Evolutionary conservation across 345 rosid genomes (phyloP).

Genomic region (Salix dunnii): DNA sequence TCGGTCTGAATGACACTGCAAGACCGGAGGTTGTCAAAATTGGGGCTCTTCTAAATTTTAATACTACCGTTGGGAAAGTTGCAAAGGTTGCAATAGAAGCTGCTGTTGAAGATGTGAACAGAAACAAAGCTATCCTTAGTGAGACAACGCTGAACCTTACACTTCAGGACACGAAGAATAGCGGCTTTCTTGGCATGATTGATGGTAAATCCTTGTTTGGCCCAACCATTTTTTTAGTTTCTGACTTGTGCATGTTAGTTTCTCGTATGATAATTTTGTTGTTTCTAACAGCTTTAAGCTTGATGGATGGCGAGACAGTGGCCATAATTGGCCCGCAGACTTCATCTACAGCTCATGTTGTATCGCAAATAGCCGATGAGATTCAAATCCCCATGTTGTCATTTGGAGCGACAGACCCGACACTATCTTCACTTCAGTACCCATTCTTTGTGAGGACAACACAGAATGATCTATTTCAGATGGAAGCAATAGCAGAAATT

Average conservation of each 20-base stretch:
- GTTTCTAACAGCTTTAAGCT: neutral
- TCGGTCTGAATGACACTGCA: too few relatives aligned
- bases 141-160: slow-evolving; percentile 41
- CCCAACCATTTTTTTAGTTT: too few relatives aligned
- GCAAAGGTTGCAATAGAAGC: slow-evolving; percentile 60
- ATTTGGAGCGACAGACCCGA: slow-evolving; percentile 19
- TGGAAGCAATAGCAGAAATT: slow-evolving; percentile 15
- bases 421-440: slow-evolving; percentile 14
- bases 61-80: slow-evolving; percentile 64
- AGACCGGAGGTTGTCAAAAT: slow-evolving; percentile 46
- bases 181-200: slow-evolving; percentile 55
- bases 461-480: slow-evolving; percentile 14
- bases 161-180: slow-evolving; percentile 45
- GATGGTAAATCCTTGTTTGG: slow-evolving; percentile 34
- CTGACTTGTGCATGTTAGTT: too few relatives aligned
- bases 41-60: slow-evolving; percentile 56
- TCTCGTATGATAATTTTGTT: too few relatives aligned
- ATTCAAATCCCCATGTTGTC: slow-evolving; percentile 21
- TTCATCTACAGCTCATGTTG: slow-evolving; percentile 15
- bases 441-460: slow-evolving; percentile 18
- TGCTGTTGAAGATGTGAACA: slow-evolving; percentile 56
- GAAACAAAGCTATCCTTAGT: slow-evolving; percentile 39
- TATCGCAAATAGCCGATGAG: slow-evolving; percentile 11
- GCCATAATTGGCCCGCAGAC: slow-evolving; percentile 19
- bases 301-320: slow-evolving; percentile 2